Percentiles rank a stretch among this genome's conserved stretches.
phyloP scores from a whole-genome alignment of 768 basidiomycete species.

The Mycena epipterygia region DNA sequence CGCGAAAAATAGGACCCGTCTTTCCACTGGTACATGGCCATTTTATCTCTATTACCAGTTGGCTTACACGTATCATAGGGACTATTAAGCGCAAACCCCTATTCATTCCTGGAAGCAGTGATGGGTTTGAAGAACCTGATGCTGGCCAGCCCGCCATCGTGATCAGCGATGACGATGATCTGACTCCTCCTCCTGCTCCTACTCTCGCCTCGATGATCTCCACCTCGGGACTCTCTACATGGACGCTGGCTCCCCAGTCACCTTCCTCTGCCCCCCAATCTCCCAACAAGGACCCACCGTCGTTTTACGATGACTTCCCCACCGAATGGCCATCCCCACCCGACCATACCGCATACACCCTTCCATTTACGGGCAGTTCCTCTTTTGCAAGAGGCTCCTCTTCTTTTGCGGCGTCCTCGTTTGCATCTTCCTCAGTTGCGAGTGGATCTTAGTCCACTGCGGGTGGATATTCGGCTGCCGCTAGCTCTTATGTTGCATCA shows the following conservation, averaged over 20 bases:
- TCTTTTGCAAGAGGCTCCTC: no score
- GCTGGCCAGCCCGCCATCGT: not conserved
- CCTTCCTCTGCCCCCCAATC: not conserved
- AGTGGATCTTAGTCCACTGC: no score
- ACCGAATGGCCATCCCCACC: not conserved
- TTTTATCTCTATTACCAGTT: accelerated
- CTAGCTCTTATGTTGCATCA: no score
- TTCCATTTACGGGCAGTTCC: not conserved
- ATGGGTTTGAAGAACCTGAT: not conserved
- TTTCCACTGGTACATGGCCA: not conserved
- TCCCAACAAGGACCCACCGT: not conserved
- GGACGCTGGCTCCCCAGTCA: not conserved
- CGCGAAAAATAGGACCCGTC: slow-evolving; percentile 5
- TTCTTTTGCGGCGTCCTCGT: no score
- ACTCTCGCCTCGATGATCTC: not conserved
- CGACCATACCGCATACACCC: not conserved
- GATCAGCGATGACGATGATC: not conserved
- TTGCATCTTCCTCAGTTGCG: no score
- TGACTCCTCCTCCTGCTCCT: not conserved
- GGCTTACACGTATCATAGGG: not conserved
- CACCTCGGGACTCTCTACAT: not conserved
- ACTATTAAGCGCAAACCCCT: not conserved
- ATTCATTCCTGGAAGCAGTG: slow-evolving; percentile 2
- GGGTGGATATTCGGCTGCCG: no score
- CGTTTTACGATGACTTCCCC: not conserved